Evolutionary conservation across 306 rosid species (phyloP).

Genomic region (Pterocarpus santalinus): DNA sequence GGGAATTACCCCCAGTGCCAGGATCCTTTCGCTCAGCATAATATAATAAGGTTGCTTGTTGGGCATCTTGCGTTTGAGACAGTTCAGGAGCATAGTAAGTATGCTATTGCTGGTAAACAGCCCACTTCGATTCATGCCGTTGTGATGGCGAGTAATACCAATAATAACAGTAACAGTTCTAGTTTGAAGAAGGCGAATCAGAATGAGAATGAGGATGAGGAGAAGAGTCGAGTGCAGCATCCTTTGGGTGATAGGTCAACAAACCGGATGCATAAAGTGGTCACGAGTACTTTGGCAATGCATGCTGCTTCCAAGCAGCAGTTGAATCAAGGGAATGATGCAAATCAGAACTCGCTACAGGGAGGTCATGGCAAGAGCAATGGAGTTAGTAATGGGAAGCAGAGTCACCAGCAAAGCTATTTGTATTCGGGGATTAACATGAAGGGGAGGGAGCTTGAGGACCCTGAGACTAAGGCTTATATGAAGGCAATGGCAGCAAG

Average conservation of each 20-base stretch:
- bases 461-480: constrained; percentile 69
- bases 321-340: constrained; percentile 20
- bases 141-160: constrained; percentile 66
- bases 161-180: constrained; percentile 23
- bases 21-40: constrained; percentile 81
- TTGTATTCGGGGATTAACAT: constrained; percentile 55
- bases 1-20: constrained; percentile 73
- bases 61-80: constrained; percentile 89
- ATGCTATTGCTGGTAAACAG: constrained; percentile 59
- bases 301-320: constrained; percentile 50
- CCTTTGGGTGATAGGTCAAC: constrained; percentile 60
- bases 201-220: constrained; percentile 54
- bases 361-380: constrained; percentile 16
- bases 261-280: constrained; percentile 66
- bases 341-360: no score
- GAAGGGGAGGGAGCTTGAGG: constrained; percentile 76
- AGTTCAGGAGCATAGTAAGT: constrained; percentile 81
- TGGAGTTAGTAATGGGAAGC: constrained; percentile 54
- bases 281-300: constrained; percentile 66
- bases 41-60: constrained; percentile 74
- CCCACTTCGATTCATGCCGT: constrained; percentile 73
- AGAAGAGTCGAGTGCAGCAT: constrained; percentile 54
- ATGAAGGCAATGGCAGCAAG: constrained; percentile 90
- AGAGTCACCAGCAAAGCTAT: constrained; percentile 50
- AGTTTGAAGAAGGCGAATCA: not conserved